phyloP scores from a whole-genome alignment of 176 grass and related monocot species.

The Chrysopogon serrulatus region DNA sequence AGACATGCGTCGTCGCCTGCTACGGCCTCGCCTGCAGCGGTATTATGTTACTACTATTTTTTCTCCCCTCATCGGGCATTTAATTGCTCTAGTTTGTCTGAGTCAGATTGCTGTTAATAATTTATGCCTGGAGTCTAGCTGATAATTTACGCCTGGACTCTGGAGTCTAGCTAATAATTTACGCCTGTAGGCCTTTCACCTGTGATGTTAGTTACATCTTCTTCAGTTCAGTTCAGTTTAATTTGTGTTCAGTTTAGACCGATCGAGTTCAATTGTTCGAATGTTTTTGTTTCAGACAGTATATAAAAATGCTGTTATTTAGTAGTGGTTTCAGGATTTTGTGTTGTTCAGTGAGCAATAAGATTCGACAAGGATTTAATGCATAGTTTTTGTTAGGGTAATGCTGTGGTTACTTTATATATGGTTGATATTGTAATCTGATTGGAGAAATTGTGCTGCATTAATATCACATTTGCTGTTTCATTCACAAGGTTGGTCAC shows the following conservation, averaged over 20 bases:
- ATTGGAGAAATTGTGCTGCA: background rate
- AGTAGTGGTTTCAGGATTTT: background rate
- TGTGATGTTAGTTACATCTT: background rate
- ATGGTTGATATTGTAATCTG: background rate
- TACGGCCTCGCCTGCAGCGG: conserved; percentile 78
- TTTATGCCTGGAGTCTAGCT: too few relatives aligned
- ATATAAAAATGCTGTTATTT: background rate
- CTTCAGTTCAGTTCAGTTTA: background rate
- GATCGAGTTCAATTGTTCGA: background rate
- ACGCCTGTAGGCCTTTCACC: background rate
- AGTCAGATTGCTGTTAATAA: background rate
- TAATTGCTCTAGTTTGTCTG: background rate
- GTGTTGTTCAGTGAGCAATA: background rate
- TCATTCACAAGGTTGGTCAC: background rate
- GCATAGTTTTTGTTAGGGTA: background rate
- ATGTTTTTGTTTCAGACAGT: background rate
- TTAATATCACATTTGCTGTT: background rate
- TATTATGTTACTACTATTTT: conserved; percentile 37
- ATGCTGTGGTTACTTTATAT: background rate
- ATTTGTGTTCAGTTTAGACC: background rate
- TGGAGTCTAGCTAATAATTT: background rate
- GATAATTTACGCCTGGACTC: background rate
- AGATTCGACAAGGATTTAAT: background rate
- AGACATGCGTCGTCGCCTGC: conserved; percentile 87
- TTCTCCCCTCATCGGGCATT: background rate